Base-by-base conservation (phyloP, 345 rosid genomes). In the Microthlaspi erraticum region DNA sequence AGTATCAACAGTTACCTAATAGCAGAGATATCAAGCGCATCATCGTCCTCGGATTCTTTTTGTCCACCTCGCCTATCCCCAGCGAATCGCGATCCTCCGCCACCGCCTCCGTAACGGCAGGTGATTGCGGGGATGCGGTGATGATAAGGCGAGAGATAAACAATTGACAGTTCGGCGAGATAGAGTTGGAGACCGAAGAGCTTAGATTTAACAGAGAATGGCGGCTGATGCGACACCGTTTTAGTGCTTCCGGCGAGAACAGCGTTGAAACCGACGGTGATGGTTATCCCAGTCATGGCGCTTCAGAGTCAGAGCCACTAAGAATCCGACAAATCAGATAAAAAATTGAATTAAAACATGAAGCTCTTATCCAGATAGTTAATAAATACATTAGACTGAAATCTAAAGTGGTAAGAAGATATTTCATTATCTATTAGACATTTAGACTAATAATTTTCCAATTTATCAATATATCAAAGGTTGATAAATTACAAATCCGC, bases 221-320 rank as follows among this genome's bases (percentile, higher is more conserved):
- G 57, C 1, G 7, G 57, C 0, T 51, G 67, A 68, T 60, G 29
- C 18, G 58, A 39, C n/a, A 16, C 55, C 61, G 60, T 63, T 56
- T 70, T 63, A 19, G 41, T 17, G 75, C 78, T 66, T 66, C 73
- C 80, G 60, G 80, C 42, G 62, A 77, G 46, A 45, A 50, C 69
- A 33, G 78, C 49, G 52, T 72, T 81, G 81, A 81, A 74, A 20
- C 74, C 64, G 65, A 82, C 71, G 79, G 81, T 54, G 84, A 73
- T 74, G 79, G 92, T 61, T 36, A 87, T 62, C 64, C 83, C 88
- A 83, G 85, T 82, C 98, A 93, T 88, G 76, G 82, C 68, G 49
- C 54, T 38, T 67, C 20, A 36, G 33, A 56, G 43, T 45, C 70
- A 23, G 64, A 64, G 76, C 11, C 39, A 36, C 60, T 10, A 8